phyloP scores from a whole-genome alignment of 1,284 basidiomycete genomes.

The Sanghuangporus sanghuang region DNA sequence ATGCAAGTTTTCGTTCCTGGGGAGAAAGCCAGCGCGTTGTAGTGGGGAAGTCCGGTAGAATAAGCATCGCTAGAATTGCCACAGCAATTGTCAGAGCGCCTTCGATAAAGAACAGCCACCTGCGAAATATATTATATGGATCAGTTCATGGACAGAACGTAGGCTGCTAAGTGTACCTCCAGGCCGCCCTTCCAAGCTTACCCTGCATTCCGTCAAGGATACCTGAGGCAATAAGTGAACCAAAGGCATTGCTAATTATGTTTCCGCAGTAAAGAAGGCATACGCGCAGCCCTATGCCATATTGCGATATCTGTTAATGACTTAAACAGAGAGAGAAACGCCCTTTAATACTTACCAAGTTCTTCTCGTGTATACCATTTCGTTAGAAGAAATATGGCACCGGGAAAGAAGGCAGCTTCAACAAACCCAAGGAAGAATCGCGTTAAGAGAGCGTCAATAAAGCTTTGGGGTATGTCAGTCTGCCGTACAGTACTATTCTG shows the following conservation, averaged over 20 bases:
- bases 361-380: constrained; percentile 23
- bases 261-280: constrained; percentile 41
- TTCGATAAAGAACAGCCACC: constrained; percentile 19
- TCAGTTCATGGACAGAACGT: not conserved
- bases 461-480: constrained; percentile 1
- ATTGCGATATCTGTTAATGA: not conserved
- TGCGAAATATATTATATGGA: constrained; percentile 22
- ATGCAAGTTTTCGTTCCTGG: constrained; percentile 35
- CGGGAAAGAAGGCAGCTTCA: constrained; percentile 25
- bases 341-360: constrained; percentile 6
- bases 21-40: constrained; percentile 23
- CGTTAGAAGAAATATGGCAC: constrained; percentile 22
- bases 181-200: constrained; percentile 39
- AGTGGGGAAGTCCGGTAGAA: constrained; percentile 38
- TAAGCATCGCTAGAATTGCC: constrained; percentile 23
- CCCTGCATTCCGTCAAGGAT: constrained; percentile 41
- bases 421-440: constrained; percentile 50
- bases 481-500: constrained; percentile 11
- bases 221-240: constrained; percentile 45
- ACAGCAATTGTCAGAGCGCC: constrained; percentile 11
- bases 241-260: constrained; percentile 49
- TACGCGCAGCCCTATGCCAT: constrained; percentile 22
- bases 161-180: constrained; percentile 22
- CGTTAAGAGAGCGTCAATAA: constrained; percentile 9
- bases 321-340: not conserved